Conservation (phyloP, 257 asterid genomes). For the Solanum chmielewskii region DNA sequence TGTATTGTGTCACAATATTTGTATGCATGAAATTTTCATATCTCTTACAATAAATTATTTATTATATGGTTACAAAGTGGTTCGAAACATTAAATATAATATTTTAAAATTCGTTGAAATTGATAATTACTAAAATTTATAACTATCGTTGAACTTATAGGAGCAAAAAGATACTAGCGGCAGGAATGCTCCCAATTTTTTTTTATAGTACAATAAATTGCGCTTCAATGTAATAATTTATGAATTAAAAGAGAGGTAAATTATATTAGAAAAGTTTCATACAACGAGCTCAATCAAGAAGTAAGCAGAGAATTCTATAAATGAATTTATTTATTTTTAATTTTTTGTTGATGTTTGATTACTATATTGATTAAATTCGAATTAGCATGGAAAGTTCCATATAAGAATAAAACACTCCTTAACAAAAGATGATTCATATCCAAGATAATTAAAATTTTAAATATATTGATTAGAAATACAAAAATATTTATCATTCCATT, state of each 20-base stretch:
- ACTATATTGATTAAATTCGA: too few species aligned
- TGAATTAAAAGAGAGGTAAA: too few species aligned
- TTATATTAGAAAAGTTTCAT: too few species aligned
- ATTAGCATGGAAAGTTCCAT: rapidly evolving
- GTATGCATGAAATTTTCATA: neutral
- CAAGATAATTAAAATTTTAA: too few species aligned
- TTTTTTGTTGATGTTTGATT: too few species aligned
- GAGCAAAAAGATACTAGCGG: neutral
- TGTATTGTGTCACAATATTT: neutral
- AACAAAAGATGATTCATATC: too few species aligned
- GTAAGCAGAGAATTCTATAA: too few species aligned
- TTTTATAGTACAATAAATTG: too few species aligned
- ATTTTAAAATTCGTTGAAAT: neutral
- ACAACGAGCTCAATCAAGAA: neutral
- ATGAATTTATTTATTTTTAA: too few species aligned
- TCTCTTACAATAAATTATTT: neutral
- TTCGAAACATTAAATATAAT: neutral
- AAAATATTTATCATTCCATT: too few species aligned
- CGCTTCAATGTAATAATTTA: neutral
- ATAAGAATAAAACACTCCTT: too few species aligned
- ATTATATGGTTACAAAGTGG: neutral
- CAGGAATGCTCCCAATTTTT: neutral
- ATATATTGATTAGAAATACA: too few species aligned
- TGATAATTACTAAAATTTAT: neutral
- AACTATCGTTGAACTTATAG: neutral